These are phyloP conservation scores for Pichia paraexigua DNA, from an alignment of 805 yeast genomes.

Conservation along the genomic window DNA sequence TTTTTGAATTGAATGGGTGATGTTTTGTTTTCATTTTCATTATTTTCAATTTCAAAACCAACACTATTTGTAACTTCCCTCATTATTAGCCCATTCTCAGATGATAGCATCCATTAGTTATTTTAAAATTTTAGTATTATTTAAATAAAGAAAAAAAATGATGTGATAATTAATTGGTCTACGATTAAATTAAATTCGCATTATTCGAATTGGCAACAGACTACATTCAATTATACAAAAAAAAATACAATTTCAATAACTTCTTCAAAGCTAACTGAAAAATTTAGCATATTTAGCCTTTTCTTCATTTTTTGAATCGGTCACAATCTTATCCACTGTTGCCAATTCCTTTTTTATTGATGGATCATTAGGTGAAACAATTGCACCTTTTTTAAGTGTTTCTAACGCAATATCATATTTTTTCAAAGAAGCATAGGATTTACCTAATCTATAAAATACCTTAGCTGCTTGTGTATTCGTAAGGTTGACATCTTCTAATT, in stretches of 20 bases:
- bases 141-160: background rate
- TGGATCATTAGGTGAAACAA: constrained; percentile 40
- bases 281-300: constrained; percentile 55
- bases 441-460: constrained; percentile 24
- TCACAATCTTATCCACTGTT: constrained; percentile 33
- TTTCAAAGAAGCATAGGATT: constrained; percentile 31
- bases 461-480: constrained; percentile 21
- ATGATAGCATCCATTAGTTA: background rate
- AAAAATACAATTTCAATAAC: no score
- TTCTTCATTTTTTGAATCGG: constrained; percentile 40
- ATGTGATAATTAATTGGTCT: background rate
- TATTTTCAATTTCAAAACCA: background rate
- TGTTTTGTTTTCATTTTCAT: background rate
- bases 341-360: constrained; percentile 38
- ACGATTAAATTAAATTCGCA: background rate
- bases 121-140: background rate
- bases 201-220: background rate
- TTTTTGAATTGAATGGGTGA: background rate
- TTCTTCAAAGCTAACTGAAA: constrained; percentile 33
- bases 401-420: constrained; percentile 42
- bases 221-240: no score
- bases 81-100: background rate
- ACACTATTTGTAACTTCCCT: background rate
- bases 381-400: constrained; percentile 37
- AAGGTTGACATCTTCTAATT: constrained; percentile 30